Percentiles rank a stretch among this genome's conserved stretches.
Evolutionary conservation across 495 filamentous ascomycete genomes (phyloP).

Genomic region (Trichocladium antarcticum): DNA sequence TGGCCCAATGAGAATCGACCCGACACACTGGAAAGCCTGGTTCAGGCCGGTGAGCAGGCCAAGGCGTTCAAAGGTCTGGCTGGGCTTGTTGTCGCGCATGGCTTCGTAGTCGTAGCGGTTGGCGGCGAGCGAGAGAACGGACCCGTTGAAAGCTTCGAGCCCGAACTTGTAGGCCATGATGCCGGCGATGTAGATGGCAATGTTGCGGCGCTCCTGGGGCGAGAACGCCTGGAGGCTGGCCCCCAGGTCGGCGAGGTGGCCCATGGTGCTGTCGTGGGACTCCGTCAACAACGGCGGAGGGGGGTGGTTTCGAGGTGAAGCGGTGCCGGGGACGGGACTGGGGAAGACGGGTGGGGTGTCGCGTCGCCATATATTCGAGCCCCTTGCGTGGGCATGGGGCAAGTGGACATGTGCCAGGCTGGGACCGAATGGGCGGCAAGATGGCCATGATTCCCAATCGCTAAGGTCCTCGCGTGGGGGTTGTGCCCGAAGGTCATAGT

Average conservation of each 20-base stretch:
- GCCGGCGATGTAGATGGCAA: slow-evolving; percentile 31
- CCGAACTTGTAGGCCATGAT: slow-evolving; percentile 40
- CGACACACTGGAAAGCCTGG: slow-evolving; percentile 37
- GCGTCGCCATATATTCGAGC: neutral
- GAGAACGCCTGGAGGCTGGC: slow-evolving; percentile 19
- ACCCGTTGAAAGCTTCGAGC: slow-evolving; percentile 38
- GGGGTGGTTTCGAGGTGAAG: neutral
- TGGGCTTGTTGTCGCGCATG: slow-evolving; percentile 12
- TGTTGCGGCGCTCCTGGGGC: slow-evolving; percentile 28
- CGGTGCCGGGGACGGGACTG: neutral
- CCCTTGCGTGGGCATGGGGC: too few species aligned
- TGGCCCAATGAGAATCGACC: slow-evolving; percentile 37
- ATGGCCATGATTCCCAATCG: too few species aligned
- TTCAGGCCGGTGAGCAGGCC: slow-evolving; percentile 36
- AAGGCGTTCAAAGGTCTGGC: slow-evolving; percentile 34
- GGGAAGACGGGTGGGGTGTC: neutral
- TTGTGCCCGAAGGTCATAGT: too few species aligned
- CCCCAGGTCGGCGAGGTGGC: slow-evolving; percentile 6
- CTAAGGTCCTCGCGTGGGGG: too few species aligned
- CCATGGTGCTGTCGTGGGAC: slow-evolving; percentile 8
- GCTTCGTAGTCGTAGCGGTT: slow-evolving; percentile 38
- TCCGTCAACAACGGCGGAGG: neutral
- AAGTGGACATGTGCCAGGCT: too few species aligned
- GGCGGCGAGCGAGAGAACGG: slow-evolving; percentile 33
- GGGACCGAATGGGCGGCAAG: too few species aligned